A percentile compares a stretch with the other conserved stretches of the same genome.
Conservation (phyloP, 768 basidiomycete species). For the Candolleomyces eurysporus region DNA sequence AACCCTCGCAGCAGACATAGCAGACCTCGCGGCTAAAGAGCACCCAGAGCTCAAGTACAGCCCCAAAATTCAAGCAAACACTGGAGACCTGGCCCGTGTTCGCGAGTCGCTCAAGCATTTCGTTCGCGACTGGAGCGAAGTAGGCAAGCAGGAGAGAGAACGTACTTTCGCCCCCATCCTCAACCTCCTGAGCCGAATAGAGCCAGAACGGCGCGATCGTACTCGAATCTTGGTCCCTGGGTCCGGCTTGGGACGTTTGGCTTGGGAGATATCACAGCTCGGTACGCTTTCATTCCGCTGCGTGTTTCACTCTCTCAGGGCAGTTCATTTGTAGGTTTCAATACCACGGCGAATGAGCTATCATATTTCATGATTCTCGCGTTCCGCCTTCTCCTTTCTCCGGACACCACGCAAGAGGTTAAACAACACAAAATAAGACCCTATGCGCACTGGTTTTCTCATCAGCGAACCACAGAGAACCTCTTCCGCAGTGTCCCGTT, state of each 20-base stretch:
- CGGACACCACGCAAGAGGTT: constrained; percentile 34
- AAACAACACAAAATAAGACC: constrained; percentile 57
- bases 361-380: constrained; percentile 67
- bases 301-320: background rate
- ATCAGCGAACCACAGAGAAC: constrained; percentile 49
- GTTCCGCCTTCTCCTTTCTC: constrained; percentile 55
- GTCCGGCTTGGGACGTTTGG: constrained; percentile 59
- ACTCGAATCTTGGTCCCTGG: constrained; percentile 61
- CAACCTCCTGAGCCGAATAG: constrained; percentile 36
- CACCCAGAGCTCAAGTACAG: constrained; percentile 18
- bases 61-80: constrained; percentile 11
- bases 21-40: constrained; percentile 25
- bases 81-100: constrained; percentile 46
- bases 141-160: constrained; percentile 53
- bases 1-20: constrained; percentile 38
- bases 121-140: constrained; percentile 66
- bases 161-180: constrained; percentile 58
- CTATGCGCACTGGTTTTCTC: constrained; percentile 69
- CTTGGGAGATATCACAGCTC: constrained; percentile 65
- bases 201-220: constrained; percentile 21
- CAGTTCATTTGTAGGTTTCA: constrained; percentile 37
- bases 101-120: constrained; percentile 66
- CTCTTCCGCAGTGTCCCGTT: constrained; percentile 54
- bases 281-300: constrained; percentile 30
- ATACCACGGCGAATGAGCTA: constrained; percentile 60